Conservation (phyloP, 805 yeast species). For the Wickerhamiella cacticola region DNA sequence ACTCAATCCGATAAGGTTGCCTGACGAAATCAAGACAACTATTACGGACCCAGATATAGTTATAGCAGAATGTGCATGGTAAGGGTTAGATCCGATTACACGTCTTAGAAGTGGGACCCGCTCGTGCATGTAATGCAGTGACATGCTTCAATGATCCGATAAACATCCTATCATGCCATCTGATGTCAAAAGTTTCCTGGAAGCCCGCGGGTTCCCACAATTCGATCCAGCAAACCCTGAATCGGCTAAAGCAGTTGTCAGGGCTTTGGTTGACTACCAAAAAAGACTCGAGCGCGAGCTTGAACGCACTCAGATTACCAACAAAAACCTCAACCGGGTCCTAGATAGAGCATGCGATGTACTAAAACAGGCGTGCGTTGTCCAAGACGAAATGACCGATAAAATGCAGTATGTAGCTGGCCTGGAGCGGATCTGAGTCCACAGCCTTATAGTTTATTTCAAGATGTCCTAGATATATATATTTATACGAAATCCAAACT, state of each 20-base stretch:
- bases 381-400: neutral
- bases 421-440: neutral
- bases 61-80: too few relatives aligned
- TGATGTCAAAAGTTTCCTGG: neutral
- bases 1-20: too few relatives aligned
- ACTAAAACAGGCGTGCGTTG: neutral
- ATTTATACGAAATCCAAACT: constrained; percentile 11
- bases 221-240: neutral
- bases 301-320: neutral
- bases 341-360: neutral
- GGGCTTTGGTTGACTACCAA: neutral
- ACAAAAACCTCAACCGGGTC: neutral
- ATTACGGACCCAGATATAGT: too few relatives aligned
- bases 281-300: neutral
- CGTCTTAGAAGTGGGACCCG: too few relatives aligned
- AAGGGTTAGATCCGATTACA: too few relatives aligned
- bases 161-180: neutral
- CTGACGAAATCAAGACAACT: too few relatives aligned
- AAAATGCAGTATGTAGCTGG: neutral
- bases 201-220: neutral
- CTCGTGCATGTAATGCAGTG: neutral
- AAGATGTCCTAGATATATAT: neutral
- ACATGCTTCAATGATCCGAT: too few relatives aligned
- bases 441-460: neutral
- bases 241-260: neutral